These are phyloP conservation scores for Neonectria coccinea DNA, from an alignment of 2,329 filamentous ascomycete species.

Conservation along the genomic window DNA sequence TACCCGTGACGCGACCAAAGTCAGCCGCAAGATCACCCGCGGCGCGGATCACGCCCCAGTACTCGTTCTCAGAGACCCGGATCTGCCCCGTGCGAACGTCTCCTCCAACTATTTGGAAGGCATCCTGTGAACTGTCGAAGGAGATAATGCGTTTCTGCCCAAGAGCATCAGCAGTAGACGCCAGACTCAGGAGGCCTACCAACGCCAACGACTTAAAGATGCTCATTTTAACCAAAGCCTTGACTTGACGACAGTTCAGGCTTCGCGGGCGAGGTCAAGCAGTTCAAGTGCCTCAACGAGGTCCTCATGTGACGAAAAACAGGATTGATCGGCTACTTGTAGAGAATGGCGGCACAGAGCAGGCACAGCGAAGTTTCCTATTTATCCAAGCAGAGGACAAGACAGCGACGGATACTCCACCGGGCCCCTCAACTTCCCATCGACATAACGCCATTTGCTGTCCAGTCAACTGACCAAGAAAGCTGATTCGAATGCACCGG, in stretches of 20 bases:
- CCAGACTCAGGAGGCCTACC: neutral
- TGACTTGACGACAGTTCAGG: neutral
- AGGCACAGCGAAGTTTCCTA: neutral
- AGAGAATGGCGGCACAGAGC: neutral
- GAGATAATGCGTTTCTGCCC: neutral
- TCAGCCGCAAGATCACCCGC: slow-evolving; percentile 75
- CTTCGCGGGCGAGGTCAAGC: neutral
- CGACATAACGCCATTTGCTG: neutral
- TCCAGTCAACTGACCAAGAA: neutral
- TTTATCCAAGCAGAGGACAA: neutral
- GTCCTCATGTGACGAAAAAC: neutral
- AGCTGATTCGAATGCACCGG: neutral
- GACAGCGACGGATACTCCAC: neutral
- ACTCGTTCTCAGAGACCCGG: slow-evolving; percentile 68
- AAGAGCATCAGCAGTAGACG: neutral
- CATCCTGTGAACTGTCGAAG: neutral
- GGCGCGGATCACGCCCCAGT: slow-evolving; percentile 75
- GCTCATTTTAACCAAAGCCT: neutral
- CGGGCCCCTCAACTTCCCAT: neutral
- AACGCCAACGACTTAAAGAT: neutral
- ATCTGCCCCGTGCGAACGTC: slow-evolving; percentile 56
- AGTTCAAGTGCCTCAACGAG: neutral
- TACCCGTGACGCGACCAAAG: slow-evolving; percentile 77
- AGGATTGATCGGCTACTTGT: neutral
- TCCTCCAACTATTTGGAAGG: neutral